Evolutionary conservation across 2,329 filamentous ascomycete species (phyloP).

Genomic region (Berkeleyomyces rouxiae): DNA sequence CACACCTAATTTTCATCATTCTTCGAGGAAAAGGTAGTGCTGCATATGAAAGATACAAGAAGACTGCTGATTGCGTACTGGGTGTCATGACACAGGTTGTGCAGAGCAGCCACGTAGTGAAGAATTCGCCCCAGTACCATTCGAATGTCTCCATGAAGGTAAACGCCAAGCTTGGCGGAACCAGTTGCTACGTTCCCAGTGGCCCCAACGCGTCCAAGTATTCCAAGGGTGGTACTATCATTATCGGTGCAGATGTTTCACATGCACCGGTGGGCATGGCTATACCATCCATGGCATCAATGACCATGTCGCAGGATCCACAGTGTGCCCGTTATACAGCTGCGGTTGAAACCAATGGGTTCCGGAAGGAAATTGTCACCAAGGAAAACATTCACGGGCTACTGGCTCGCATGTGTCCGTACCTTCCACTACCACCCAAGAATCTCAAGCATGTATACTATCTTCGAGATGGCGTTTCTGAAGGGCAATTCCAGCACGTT

Average conservation of each 20-base stretch:
- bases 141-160: slow-evolving; percentile 95
- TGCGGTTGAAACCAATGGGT: slow-evolving; percentile 66
- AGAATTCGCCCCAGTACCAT: slow-evolving; percentile 58
- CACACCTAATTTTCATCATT: slow-evolving; percentile 9
- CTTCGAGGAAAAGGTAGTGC: slow-evolving; percentile 32
- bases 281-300: slow-evolving; percentile 64
- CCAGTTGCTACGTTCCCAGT: slow-evolving; percentile 33
- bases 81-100: slow-evolving; percentile 74
- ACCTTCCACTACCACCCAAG: slow-evolving; percentile 20
- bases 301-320: slow-evolving; percentile 65
- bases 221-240: slow-evolving; percentile 39
- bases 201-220: slow-evolving; percentile 21
- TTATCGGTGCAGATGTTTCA: slow-evolving; percentile 83
- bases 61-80: slow-evolving; percentile 68
- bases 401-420: slow-evolving; percentile 45
- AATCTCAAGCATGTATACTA: slow-evolving; percentile 45
- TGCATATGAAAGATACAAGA: slow-evolving; percentile 79
- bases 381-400: slow-evolving; percentile 48
- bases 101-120: slow-evolving; percentile 57
- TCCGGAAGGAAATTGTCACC: slow-evolving; percentile 62
- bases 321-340: slow-evolving; percentile 62
- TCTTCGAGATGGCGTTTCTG: slow-evolving; percentile 81
- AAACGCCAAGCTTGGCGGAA: slow-evolving; percentile 84
- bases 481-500: slow-evolving; percentile 70
- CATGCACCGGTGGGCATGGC: slow-evolving; percentile 55